Conservation (phyloP, 495 filamentous ascomycete species). For the Margaritispora aquatica region DNA sequence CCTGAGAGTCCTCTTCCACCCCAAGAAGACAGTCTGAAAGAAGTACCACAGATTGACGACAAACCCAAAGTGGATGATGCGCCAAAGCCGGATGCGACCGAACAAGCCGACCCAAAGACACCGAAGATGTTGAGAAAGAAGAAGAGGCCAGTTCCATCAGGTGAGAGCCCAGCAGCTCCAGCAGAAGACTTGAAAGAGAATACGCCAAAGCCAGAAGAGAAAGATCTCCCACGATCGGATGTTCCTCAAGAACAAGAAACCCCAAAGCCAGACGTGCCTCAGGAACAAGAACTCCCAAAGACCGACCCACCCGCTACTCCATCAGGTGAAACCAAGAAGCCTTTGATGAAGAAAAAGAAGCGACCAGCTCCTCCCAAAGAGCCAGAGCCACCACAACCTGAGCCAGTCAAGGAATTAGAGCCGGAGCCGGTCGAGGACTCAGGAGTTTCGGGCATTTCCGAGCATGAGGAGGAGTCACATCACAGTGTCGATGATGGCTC, state of each 20-base stretch:
- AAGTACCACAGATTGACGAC: too few relatives aligned
- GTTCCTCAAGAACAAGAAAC: not conserved
- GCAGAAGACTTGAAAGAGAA: not conserved
- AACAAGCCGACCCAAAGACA: too few relatives aligned
- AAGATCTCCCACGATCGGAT: conserved; percentile 3
- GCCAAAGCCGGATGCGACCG: too few relatives aligned
- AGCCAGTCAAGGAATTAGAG: too few relatives aligned
- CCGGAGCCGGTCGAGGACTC: conserved; percentile 6
- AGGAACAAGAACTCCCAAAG: not conserved
- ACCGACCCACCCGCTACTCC: not conserved
- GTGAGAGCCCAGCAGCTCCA: too few relatives aligned
- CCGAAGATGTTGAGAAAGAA: too few relatives aligned
- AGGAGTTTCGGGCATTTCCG: not conserved
- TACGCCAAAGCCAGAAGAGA: not conserved
- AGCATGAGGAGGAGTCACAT: conserved; percentile 12
- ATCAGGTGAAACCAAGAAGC: not conserved
- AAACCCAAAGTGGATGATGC: too few relatives aligned
- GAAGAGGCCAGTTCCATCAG: too few relatives aligned
- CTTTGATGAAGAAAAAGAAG: conserved; percentile 12
- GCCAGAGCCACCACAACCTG: conserved; percentile 5
- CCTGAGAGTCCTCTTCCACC: not conserved
- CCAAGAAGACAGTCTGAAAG: not conserved
- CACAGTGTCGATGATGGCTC: too few relatives aligned
- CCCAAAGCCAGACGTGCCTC: not conserved
- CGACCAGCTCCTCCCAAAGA: not conserved